Base-by-base conservation (phyloP, 495 filamentous ascomycete genomes). In the Penicillium fimorum region DNA sequence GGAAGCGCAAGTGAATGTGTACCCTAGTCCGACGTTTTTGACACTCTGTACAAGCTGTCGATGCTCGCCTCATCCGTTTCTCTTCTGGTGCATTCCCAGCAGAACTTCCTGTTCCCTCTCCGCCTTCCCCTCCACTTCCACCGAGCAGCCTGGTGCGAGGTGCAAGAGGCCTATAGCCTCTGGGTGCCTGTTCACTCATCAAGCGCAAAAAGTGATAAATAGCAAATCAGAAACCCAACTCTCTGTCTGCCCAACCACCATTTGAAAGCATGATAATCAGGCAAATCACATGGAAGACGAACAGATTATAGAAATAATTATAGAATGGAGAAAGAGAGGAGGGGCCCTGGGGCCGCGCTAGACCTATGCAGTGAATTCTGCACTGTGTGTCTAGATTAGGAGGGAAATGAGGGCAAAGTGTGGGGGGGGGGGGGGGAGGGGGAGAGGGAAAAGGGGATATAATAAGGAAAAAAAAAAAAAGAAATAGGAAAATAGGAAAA, bases 1-100 rank as follows among this genome's bases (percentile, higher is more conserved):
- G 56, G 41, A 42, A 35, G 45, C 37, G 29, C 10, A 33, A 22
- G 51, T 50, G 45, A n/a, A 29, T 61, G 18, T 57, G 15, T 71
- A 78, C 75, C 71, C 72, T 76, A 41, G 72, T 76, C 27, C 75
- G 70, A 41, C 71, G 64, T 47, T 58, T 67, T 58, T 78, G 70
- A 58, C 75, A 78, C 56, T 78, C 72, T 29, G 53, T 59, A 56
- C 75, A 78, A 22, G 75, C 75, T 12, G 69, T 70, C 11, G 74
- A 76, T 9, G 71, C 74, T 53, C 75, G 63, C 50, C 70, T 76
- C 45, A 69, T 70, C 46, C 70, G 67, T 35, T 53, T 57, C 10
- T 78, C 74, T 24, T 76, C 75, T 17, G 64, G 41, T 45, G 59
- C 59, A 11, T 13, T 29, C 17, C 41, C 52, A 38, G 46, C 47